Evolutionary conservation across 1,284 basidiomycete genomes (phyloP), one percentile per base, ranked within the genome.

Genomic region (Testicularia cyperi): DNA sequence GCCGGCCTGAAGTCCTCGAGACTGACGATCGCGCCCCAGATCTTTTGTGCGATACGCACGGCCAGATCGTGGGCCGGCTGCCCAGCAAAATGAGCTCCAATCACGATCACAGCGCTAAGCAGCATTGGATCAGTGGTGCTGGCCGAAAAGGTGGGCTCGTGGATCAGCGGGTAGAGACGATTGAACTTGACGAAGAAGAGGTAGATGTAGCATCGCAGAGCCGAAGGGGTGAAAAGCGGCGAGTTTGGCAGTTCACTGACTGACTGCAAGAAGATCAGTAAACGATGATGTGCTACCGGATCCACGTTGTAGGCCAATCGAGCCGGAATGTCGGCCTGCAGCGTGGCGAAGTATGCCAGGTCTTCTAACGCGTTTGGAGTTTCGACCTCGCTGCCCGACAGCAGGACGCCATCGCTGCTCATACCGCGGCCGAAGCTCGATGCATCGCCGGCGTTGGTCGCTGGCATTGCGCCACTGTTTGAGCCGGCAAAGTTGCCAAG

Each of bases 101-200:
- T 57, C 8, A 70, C 65, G 23, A 70, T 41, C 30, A 68, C 62
- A 20, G 67, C 67, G 24, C 55, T 58, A 15, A 70, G 46, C 0
- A 70, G 49, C 55, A 64, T 64, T 6, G 65, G 61, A 27, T 64
- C 65, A 16, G 65, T 61, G 26, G 52, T 53, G 30, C 57, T 63
- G 29, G 65, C 48, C 3, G 56, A 40, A 24, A 70, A 70, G 3
- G 65, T 68, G 9, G 65, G 65, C 36, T 64, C 53, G 35, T 70
- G 67, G 13, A 70, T 52, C 25, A 70, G 55, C 20, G 67, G 67
- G 19, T 65, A 62, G 25, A 65, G 49, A 9, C 44, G 30, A 19
- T 67, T 70, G 52, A 64, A 61, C 44, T 62, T 68, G 42, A 55
- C 44, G 25, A 70, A 70, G 38, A 67, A 70, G 29, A 67, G 61